Percentiles rank a stretch among this genome's conserved stretches.
phyloP scores from a whole-genome alignment of 306 rosid genomes.

The Quercus rubra region DNA sequence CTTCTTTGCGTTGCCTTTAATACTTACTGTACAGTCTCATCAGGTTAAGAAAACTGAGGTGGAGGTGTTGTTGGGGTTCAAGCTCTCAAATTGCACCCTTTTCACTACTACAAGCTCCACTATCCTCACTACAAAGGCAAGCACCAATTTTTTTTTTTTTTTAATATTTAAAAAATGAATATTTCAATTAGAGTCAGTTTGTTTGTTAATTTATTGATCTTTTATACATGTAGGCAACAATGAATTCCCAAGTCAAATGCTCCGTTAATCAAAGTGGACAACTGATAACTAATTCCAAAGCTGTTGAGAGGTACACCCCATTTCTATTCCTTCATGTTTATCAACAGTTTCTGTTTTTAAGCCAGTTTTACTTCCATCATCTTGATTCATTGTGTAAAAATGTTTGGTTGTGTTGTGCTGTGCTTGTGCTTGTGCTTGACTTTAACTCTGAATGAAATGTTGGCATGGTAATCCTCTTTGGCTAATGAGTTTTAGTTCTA shows the following conservation, averaged over 20 bases:
- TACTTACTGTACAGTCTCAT: neutral
- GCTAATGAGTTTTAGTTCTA: too few relatives aligned
- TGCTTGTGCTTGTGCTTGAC: neutral
- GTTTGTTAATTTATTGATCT: neutral
- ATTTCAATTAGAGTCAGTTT: neutral
- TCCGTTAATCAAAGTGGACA: slow-evolving; percentile 30
- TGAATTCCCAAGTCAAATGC: slow-evolving; percentile 13
- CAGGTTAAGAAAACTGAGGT: slow-evolving; percentile 15
- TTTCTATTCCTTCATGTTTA: neutral
- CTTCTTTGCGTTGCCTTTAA: neutral
- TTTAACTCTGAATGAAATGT: neutral
- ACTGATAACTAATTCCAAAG: slow-evolving; percentile 20
- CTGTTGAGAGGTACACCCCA: slow-evolving; percentile 47
- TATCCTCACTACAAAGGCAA: slow-evolving; percentile 21
- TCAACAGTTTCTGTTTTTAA: neutral
- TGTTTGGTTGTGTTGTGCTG: neutral
- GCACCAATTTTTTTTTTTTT: slow-evolving; percentile 8
- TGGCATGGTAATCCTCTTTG: too few relatives aligned
- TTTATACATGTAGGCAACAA: neutral
- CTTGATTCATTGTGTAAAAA: neutral
- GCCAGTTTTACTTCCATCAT: neutral
- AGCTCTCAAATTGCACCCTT: slow-evolving; percentile 12
- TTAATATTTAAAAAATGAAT: neutral
- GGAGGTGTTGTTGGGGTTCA: slow-evolving; percentile 6
- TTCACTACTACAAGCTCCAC: slow-evolving; percentile 21